phyloP scores from a whole-genome alignment of 2,329 filamentous ascomycete species.

The Fusarium ambrosium region DNA sequence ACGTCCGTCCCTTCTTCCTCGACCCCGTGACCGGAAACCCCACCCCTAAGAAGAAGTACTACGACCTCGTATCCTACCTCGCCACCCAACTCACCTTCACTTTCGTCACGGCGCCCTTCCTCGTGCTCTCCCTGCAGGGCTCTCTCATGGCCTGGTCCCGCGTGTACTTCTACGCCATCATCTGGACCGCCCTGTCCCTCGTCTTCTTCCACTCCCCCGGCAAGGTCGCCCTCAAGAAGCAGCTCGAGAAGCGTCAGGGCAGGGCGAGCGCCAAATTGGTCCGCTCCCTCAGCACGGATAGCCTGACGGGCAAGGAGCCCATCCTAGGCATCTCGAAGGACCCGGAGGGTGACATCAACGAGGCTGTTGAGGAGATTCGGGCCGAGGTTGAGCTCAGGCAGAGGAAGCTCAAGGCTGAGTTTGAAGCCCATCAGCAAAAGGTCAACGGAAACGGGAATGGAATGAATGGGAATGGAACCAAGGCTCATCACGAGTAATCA shows the following conservation, averaged over 20 bases:
- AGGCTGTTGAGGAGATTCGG: conserved; percentile 81
- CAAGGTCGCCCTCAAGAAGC: conserved; percentile 70
- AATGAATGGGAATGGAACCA: conserved; percentile 5
- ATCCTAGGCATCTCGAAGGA: conserved; percentile 85
- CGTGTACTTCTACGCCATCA: conserved; percentile 88
- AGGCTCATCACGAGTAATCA: neutral
- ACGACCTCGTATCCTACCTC: conserved; percentile 83
- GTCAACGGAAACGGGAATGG: neutral
- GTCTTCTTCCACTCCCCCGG: conserved; percentile 85
- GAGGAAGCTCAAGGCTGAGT: conserved; percentile 64
- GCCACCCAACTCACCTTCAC: conserved; percentile 86
- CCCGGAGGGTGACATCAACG: conserved; percentile 79
- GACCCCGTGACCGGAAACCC: conserved; percentile 79
- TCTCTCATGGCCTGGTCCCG: conserved; percentile 84
- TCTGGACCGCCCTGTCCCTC: conserved; percentile 75
- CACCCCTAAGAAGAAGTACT: conserved; percentile 82
- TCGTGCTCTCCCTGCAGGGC: conserved; percentile 79
- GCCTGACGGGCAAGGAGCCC: conserved; percentile 68
- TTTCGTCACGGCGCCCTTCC: conserved; percentile 87
- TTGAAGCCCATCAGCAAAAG: conserved; percentile 65
- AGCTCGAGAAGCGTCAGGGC: conserved; percentile 69
- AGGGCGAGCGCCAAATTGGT: conserved; percentile 61
- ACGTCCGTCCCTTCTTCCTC: conserved; percentile 93
- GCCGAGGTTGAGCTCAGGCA: conserved; percentile 73
- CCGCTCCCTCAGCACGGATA: conserved; percentile 70